Percentiles rank a stretch among this genome's conserved stretches.
Evolutionary conservation across 129 eudicot species (phyloP).

Genomic region (Pulicaria dysenterica): DNA sequence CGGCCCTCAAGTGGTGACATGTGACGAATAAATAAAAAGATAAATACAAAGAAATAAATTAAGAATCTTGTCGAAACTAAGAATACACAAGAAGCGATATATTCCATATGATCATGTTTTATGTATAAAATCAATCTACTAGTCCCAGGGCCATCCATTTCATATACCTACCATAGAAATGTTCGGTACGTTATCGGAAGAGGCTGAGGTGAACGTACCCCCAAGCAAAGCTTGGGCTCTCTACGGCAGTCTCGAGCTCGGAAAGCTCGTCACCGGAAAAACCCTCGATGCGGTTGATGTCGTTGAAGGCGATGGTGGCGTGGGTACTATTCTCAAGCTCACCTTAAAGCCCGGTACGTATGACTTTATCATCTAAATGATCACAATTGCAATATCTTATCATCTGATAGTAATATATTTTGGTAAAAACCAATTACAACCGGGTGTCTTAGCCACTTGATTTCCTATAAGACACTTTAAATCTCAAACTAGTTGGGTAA

Average conservation of each 20-base stretch:
- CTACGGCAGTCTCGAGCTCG: conserved; percentile 36
- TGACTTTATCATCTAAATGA: not conserved
- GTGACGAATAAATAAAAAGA: no score
- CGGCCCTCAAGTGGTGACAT: no score
- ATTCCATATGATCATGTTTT: no score
- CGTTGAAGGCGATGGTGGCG: conserved; percentile 40
- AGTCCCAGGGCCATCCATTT: not conserved
- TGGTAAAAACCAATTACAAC: no score
- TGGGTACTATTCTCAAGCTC: conserved; percentile 36
- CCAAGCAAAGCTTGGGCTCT: conserved; percentile 42
- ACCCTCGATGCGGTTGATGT: conserved; percentile 33
- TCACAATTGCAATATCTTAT: not conserved
- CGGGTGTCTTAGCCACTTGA: no score
- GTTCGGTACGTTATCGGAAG: conserved; percentile 38
- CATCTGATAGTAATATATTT: not conserved
- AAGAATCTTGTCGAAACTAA: no score
- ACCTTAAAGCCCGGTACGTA: conserved; percentile 32
- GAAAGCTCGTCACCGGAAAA: conserved; percentile 15
- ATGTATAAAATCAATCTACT: no score
- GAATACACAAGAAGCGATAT: no score
- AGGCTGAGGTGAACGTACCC: conserved; percentile 39
- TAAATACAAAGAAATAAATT: no score
- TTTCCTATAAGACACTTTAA: no score
- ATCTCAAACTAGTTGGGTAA: no score
- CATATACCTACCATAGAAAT: conserved; percentile 16